phyloP scores from a whole-genome alignment of 2,329 filamentous ascomycete species.

The Aspergillus clavatus region DNA sequence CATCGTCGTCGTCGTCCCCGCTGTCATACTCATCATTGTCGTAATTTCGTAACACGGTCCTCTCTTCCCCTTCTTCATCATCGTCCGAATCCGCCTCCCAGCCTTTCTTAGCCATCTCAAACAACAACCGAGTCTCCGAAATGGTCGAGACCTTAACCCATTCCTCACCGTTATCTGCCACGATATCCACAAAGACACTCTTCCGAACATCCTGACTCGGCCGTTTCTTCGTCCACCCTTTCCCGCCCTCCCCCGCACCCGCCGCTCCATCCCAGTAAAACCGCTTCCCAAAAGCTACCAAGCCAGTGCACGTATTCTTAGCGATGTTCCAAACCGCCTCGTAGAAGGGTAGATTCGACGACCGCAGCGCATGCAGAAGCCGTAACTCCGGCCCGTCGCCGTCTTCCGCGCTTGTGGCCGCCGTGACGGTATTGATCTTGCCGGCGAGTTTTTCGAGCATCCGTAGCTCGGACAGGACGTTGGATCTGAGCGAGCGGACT shows the following conservation, averaged over 20 bases:
- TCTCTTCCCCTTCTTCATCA: constrained; percentile 29
- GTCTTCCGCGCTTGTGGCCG: constrained; percentile 16
- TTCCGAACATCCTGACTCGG: constrained; percentile 42
- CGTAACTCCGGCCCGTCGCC: constrained; percentile 25
- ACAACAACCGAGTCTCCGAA: constrained; percentile 59
- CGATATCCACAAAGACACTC: constrained; percentile 59
- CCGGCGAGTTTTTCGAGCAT: constrained; percentile 42
- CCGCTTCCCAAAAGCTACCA: constrained; percentile 55
- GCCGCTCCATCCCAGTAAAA: constrained; percentile 45
- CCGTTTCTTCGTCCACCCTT: constrained; percentile 21
- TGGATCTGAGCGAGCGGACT: constrained; percentile 46
- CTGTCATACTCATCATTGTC: constrained; percentile 38
- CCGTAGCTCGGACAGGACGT: constrained; percentile 46
- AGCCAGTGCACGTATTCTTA: constrained; percentile 49
- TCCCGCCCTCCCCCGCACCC: constrained; percentile 1
- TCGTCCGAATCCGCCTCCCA: constrained; percentile 53
- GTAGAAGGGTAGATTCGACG: constrained; percentile 63
- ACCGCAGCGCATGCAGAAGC: constrained; percentile 54
- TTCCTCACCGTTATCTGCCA: constrained; percentile 57
- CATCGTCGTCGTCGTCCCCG: constrained; percentile 48
- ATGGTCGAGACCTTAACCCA: constrained; percentile 67
- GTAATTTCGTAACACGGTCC: constrained; percentile 25
- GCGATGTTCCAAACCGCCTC: constrained; percentile 60
- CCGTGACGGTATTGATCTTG: constrained; percentile 19
- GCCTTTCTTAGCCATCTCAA: constrained; percentile 65